Evolutionary conservation across 2,329 filamentous ascomycete species (phyloP).

Genomic region (Pseudocercospora eumusae): DNA sequence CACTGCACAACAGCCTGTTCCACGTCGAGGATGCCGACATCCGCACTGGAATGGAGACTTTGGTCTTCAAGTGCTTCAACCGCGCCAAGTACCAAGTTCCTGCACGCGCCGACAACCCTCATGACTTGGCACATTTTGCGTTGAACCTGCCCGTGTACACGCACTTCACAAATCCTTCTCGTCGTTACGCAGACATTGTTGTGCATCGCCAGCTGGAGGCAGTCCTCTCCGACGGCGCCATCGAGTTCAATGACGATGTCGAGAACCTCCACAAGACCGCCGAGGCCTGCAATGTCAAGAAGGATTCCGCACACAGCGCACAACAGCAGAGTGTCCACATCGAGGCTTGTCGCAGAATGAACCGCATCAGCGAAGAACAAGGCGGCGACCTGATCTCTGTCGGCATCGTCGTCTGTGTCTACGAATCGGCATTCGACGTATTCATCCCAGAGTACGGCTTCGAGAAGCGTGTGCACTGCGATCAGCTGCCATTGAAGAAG

Average conservation of each 20-base stretch:
- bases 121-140: slow-evolving; percentile 80
- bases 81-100: slow-evolving; percentile 93
- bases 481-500: slow-evolving; percentile 96
- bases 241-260: slow-evolving; percentile 85
- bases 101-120: slow-evolving; percentile 72
- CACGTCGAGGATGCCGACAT: slow-evolving; percentile 84
- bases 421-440: slow-evolving; percentile 97
- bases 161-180: slow-evolving; percentile 93
- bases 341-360: slow-evolving; percentile 93
- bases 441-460: slow-evolving; percentile 98
- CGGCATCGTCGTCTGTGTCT: slow-evolving; percentile 94
- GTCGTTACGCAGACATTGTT: slow-evolving; percentile 90
- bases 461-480: slow-evolving; percentile 98
- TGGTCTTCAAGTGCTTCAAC: slow-evolving; percentile 92
- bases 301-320: slow-evolving; percentile 94
- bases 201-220: slow-evolving; percentile 94
- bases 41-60: slow-evolving; percentile 96
- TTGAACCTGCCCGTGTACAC: slow-evolving; percentile 93
- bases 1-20: slow-evolving; percentile 92
- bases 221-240: slow-evolving; percentile 74
- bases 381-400: slow-evolving; percentile 93
- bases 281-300: slow-evolving; percentile 97
- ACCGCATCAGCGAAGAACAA: slow-evolving; percentile 80
- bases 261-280: slow-evolving; percentile 88
- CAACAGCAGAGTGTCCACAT: slow-evolving; percentile 99